Base-by-base conservation (phyloP, 805 yeast genomes). In the Barnettozyma botsteinii region DNA sequence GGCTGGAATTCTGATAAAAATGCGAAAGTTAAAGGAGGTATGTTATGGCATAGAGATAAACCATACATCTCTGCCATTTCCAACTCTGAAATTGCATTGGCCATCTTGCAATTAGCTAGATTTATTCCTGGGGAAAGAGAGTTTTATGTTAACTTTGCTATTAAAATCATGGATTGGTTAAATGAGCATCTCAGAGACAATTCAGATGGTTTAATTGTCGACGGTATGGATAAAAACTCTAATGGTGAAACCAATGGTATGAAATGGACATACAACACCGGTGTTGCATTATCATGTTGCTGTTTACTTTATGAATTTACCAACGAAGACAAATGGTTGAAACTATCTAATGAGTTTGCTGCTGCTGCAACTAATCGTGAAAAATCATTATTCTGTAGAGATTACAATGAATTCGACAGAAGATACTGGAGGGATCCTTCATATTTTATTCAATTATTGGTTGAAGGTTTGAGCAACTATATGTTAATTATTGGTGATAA, bases 401-500 rank as follows among this genome's bases (percentile, higher is more conserved):
- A 81, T 55, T 59, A 53, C 38, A 60, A 42, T 23, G 72, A 67
- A 37, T 58, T 64, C 53, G 68, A 64, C 10, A 69, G 70, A 49
- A 63, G 87, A 38, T 79, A 71, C 60, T 80, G 83, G 77, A 69
- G 81, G 49, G 86, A 79, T 51, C 63, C 75, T 12, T 69, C 81
- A 1, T 77, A 74, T 60, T 81, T 79, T 55, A 69, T 75, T 40
- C 87, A 80, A 55, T 65, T 81, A 47, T 61, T 81, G 36, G 66
- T 79, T 31, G 86, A 79, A 56, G 87, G 87, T 0, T 62, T 79
- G 35, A 82, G 84, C 5, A 86, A 81, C 55, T 81, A 76, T 57
- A 54, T 77, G 50, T 56, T 76, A 48, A 69, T 66, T 31, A 65
- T 76, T 37, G 56, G 53, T 8, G 79, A 73, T 18, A 51, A 52